These are phyloP conservation scores for Teratosphaeria destructans DNA, from an alignment of 2,329 filamentous ascomycete genomes.

Conservation along the genomic window DNA sequence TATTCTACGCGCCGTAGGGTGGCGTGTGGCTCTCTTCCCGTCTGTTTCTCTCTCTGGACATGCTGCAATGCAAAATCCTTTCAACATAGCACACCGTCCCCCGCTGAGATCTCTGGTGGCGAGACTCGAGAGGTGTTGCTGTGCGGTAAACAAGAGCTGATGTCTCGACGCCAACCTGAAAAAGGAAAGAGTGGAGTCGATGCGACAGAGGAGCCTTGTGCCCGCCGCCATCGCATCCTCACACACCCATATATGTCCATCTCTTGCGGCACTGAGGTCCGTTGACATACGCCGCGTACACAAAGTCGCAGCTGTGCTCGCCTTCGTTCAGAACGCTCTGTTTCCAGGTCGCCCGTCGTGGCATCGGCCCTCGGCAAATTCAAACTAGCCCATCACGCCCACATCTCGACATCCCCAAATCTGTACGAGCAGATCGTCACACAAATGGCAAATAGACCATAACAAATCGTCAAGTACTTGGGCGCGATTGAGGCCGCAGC, in stretches of 20 bases:
- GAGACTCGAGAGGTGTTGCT: neutral
- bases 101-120: neutral
- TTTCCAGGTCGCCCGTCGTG: neutral
- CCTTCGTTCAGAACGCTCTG: neutral
- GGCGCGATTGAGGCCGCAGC: neutral
- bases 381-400: neutral
- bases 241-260: neutral
- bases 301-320: neutral
- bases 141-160: neutral
- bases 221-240: neutral
- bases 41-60: neutral
- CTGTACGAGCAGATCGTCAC: neutral
- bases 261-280: neutral
- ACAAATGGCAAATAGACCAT: neutral
- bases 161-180: neutral
- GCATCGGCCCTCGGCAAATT: neutral
- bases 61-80: neutral
- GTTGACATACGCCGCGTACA: neutral
- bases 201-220: neutral
- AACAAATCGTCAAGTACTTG: neutral
- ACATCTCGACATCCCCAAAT: neutral
- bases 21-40: neutral
- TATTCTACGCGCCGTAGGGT: neutral
- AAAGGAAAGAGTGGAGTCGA: neutral
- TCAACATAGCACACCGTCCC: neutral